Percentiles rank a stretch among this genome's conserved stretches.
These are phyloP conservation scores for Inga oerstediana DNA, from an alignment of 306 rosid genomes.

Conservation along the genomic window DNA sequence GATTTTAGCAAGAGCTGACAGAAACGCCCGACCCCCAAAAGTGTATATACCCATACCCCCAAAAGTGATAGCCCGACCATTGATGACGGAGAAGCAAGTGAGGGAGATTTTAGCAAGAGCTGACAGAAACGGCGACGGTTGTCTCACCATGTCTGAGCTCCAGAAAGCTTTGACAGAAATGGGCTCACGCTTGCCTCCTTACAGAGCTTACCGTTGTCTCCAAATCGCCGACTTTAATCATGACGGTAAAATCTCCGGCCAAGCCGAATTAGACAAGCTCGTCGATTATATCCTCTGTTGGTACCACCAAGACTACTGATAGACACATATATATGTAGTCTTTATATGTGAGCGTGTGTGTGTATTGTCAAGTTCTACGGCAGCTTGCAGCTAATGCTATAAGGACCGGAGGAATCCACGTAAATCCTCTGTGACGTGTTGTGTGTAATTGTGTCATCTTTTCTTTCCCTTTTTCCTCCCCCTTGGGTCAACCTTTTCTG, in stretches of 20 bases:
- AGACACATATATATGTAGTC: background rate
- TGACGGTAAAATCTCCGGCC: constrained; percentile 17
- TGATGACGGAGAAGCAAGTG: background rate
- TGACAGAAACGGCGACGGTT: constrained; percentile 1
- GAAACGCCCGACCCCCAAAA: background rate
- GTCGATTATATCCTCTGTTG: background rate
- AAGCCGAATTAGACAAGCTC: background rate
- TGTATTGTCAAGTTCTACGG: background rate
- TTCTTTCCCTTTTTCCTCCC: background rate
- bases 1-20: background rate
- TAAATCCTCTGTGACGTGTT: background rate
- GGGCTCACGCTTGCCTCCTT: background rate
- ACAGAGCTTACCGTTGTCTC: background rate
- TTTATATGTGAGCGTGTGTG: background rate
- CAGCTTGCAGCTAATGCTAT: background rate
- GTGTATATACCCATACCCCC: background rate
- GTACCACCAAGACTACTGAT: background rate
- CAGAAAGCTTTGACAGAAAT: constrained; percentile 18
- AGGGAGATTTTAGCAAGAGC: constrained; percentile 5
- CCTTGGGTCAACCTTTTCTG: background rate
- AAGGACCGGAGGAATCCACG: background rate
- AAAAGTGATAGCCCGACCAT: background rate
- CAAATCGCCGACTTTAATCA: background rate
- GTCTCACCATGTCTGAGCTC: constrained; percentile 21
- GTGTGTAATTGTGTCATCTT: background rate